phyloP scores from a whole-genome alignment of 73 alveolate genomes.

The Durusdinium trenchii region DNA sequence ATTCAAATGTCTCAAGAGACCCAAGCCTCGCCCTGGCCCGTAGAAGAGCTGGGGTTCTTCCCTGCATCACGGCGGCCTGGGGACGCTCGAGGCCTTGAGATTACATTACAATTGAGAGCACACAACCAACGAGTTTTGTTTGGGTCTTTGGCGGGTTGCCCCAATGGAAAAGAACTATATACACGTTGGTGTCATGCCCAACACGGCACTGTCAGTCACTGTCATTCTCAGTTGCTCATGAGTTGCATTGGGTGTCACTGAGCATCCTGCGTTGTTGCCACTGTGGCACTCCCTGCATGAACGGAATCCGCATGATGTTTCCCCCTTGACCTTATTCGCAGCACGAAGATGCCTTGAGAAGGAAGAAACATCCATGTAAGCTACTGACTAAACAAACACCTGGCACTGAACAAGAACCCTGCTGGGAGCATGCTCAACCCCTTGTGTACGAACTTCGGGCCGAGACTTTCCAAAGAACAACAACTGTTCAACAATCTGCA shows the following conservation, averaged over 20 bases:
- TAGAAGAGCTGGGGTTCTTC: conserved; percentile 27
- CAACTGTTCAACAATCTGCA: too few relatives aligned
- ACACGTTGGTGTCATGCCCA: too few relatives aligned
- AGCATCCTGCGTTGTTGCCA: conserved; percentile 59
- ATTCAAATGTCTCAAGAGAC: not conserved
- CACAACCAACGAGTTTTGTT: not conserved
- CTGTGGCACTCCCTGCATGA: conserved; percentile 60
- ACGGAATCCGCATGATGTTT: conserved; percentile 90
- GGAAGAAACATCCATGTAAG: too few relatives aligned
- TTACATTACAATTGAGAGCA: too few relatives aligned
- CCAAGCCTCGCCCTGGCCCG: conserved; percentile 42
- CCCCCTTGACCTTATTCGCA: conserved; percentile 70
- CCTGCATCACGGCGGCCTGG: conserved; percentile 36
- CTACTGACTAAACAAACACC: too few relatives aligned
- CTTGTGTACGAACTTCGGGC: too few relatives aligned
- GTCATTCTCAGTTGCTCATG: too few relatives aligned
- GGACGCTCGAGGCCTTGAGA: not conserved
- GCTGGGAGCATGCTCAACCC: too few relatives aligned
- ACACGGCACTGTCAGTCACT: not conserved
- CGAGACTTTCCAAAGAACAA: too few relatives aligned
- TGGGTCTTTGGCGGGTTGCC: not conserved
- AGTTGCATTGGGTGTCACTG: not conserved
- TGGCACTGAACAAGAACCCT: too few relatives aligned
- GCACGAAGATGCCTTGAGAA: too few relatives aligned
- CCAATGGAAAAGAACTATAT: not conserved